A percentile compares a stretch with the other conserved stretches of the same genome.
Evolutionary conservation across 2,329 filamentous ascomycete genomes (phyloP).

Genomic region (Sclerotinia sclerotiorum): DNA sequence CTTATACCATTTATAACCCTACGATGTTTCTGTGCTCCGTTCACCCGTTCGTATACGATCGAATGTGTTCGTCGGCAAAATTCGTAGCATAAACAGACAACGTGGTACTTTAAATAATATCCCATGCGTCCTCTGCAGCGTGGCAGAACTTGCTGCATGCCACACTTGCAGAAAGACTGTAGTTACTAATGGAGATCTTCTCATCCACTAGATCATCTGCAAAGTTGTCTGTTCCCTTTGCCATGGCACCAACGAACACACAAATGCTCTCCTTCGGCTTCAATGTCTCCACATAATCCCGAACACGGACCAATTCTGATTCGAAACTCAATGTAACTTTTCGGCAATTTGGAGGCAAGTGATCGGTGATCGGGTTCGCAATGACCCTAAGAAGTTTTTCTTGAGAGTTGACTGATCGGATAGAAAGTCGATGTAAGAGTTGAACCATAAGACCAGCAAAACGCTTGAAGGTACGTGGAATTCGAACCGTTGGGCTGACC

Average conservation of each 20-base stretch:
- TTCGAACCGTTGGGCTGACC: constrained; percentile 96
- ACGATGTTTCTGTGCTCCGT: not conserved
- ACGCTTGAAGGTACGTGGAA: constrained; percentile 97
- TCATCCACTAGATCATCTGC: constrained; percentile 94
- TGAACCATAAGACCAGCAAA: constrained; percentile 99
- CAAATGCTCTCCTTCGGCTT: constrained; percentile 87
- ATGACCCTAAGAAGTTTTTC: constrained; percentile 98
- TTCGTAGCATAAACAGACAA: constrained; percentile 21
- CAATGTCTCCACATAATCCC: constrained; percentile 83
- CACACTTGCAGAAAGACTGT: constrained; percentile 93
- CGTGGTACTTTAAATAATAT: constrained; percentile 67
- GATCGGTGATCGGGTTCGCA: constrained; percentile 96
- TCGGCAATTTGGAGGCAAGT: constrained; percentile 93
- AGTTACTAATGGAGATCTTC: constrained; percentile 98
- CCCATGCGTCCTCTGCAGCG: constrained; percentile 94
- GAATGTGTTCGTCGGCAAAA: constrained; percentile 11
- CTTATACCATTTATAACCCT: constrained; percentile 11
- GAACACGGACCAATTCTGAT: constrained; percentile 78
- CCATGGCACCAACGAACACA: constrained; percentile 98
- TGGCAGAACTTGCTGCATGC: constrained; percentile 99
- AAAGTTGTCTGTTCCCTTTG: constrained; percentile 93
- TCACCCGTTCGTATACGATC: constrained; percentile 10
- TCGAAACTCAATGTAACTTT: constrained; percentile 98
- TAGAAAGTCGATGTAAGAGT: constrained; percentile 90
- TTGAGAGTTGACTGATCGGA: constrained; percentile 93